Evolutionary conservation across 768 basidiomycete species (phyloP).

Genomic region (Piloderma croceum): DNA sequence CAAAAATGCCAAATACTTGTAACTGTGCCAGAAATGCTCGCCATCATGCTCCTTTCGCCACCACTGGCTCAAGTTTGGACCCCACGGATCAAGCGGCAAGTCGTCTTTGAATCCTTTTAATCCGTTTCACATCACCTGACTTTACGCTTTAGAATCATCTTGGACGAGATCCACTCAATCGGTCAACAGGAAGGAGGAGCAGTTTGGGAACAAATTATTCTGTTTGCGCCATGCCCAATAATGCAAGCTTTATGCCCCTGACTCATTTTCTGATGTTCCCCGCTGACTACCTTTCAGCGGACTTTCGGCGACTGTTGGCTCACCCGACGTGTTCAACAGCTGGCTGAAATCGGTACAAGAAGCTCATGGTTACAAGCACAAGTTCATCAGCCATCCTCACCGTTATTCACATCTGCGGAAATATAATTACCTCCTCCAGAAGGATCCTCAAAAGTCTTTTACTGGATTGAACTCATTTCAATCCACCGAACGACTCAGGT

Average conservation of each 20-base stretch:
- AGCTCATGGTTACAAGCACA: conserved; percentile 53
- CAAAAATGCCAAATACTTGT: conserved; percentile 68
- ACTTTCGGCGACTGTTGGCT: conserved; percentile 66
- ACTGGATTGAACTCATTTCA: conserved; percentile 32
- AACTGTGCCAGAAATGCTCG: conserved; percentile 67
- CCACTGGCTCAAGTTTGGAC: conserved; percentile 56
- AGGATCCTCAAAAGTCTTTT: conserved; percentile 28
- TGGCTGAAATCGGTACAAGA: conserved; percentile 62
- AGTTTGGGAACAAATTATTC: conserved; percentile 71
- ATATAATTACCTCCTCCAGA: conserved; percentile 44
- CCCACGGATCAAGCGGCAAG: conserved; percentile 54
- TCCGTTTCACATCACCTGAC: conserved; percentile 2
- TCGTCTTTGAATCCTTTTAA: background rate
- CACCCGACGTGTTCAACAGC: conserved; percentile 55
- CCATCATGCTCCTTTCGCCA: conserved; percentile 66
- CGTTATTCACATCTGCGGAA: conserved; percentile 74
- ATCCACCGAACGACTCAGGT: conserved; percentile 39
- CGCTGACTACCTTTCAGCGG: conserved; percentile 37
- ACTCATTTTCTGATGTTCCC: background rate
- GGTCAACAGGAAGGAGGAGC: conserved; percentile 65
- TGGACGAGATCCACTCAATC: conserved; percentile 54
- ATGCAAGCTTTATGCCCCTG: conserved; percentile 41
- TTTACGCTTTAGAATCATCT: conserved; percentile 46
- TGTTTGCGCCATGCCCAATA: conserved; percentile 65
- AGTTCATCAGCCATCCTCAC: conserved; percentile 57